Evolutionary conservation across 306 rosid species (phyloP), one percentile per base, ranked within the genome.

Genomic region (Vigna radiata): DNA sequence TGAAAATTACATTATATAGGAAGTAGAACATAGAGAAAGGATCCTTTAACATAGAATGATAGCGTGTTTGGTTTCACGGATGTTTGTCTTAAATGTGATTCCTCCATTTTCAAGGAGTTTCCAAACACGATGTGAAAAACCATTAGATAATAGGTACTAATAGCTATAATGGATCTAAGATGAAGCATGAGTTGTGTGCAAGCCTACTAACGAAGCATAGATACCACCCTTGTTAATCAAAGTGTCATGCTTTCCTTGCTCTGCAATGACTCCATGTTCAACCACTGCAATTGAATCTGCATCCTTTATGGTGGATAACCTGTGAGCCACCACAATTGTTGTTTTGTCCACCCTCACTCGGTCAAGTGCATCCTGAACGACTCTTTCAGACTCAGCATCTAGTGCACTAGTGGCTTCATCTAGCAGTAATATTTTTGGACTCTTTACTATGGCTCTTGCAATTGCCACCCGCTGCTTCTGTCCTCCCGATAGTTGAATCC

Each of bases 371-470:
- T 84, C 91, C 69, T 87, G 97, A 53, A 90, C 97, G 19, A 86
- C 83, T 54, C 86, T 81, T 73, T 92, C 96, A 0, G 96, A 90
- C 66, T 92, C 96, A 1, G 96, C 96, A 67, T 92, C 97, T 18
- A 92, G 91, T 52, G 97, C 96, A 75, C 96, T 88, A 0, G 93
- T 89, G 0, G 97, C 97, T 82, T 91, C 97, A 29, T 91, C 97
- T 8, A 91, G 83, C 9, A 91, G 70, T 46, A 91, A 70, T 56
- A 91, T 79, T 71, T 86, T 88, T 7, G 97, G 97, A 72, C 85
- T 79, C 84, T 87, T 88, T 36, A 89, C 80, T 18, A 87, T 84
- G 10, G 95, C 97, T 77, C 95, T 79, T 9, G 93, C 97, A 17
- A 91, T 90, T 5, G 95, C 97, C 68, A 90, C 93, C 15, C 97